Base-by-base conservation (phyloP, 106 monocot genomes). In the Dioscorea dumetorum region DNA sequence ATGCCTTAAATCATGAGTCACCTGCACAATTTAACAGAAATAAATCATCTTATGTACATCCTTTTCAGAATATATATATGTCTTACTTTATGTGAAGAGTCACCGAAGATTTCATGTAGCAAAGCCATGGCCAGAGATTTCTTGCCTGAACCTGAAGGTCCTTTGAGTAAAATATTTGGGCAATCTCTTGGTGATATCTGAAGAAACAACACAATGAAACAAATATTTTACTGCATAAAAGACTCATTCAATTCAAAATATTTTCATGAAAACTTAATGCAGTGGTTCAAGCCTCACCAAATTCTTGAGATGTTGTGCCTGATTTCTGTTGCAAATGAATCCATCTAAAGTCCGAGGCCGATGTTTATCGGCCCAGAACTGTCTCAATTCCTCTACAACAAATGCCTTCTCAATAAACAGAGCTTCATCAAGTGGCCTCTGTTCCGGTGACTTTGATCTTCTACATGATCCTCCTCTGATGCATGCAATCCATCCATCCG, bases 91-190 rank as follows among this genome's bases (percentile, higher is more conserved):
- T 17, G 52, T 49, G 81, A 67, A 22, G 72, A 72, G 34, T 81
- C 76, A 50, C 81, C 81, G 61, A 81, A 81, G 20, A 73, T 62
- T n/a, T 76, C 81, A 67, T 51, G 58, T 52, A 81, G 72, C 18
- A 76, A 68, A 24, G 76, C 81, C 64, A 33, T 76, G 68, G 63
- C 67, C 48, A 81, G 73, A 49, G 81, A 76, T 50, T 73, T 81
- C 76, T 76, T 81, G 68, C 81, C 76, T 35, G 76, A 76, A 33
- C 81, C 81, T 35, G 50, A 33, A 67, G 72, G 81, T 52, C 81
- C 81, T 24, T 69, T 76, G 62, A 81, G 72, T 24, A 81, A 24
- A 35, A 81, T 63, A 73, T 76, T 72, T 7, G 81, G 81, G 31
- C 31, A 81, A 14, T 20, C 33, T 23, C 63, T 50, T n/a, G 22